phyloP scores from a whole-genome alignment of 2,329 filamentous ascomycete species.

The Dichotomopilus funicola region DNA sequence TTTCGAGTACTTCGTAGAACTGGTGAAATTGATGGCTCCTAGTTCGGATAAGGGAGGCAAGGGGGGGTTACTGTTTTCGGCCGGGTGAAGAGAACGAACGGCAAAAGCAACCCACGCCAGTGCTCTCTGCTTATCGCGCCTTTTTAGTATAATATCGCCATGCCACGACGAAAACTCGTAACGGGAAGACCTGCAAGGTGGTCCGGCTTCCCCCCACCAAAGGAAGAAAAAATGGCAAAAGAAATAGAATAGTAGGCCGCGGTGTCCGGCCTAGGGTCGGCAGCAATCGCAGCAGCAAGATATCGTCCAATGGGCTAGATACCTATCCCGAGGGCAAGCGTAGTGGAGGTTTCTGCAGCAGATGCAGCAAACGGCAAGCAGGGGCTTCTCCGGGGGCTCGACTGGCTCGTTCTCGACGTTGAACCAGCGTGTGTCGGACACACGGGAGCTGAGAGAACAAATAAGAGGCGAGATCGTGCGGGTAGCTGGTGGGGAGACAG shows the following conservation, averaged over 20 bases:
- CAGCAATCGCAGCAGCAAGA: neutral
- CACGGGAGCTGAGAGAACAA: no score
- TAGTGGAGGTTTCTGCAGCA: neutral
- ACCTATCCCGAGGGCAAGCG: neutral
- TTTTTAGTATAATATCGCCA: conserved; percentile 1
- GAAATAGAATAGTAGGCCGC: neutral
- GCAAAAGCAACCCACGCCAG: conserved; percentile 6
- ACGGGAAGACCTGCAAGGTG: neutral
- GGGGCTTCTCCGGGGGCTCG: neutral
- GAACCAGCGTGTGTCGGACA: neutral
- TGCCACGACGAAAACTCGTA: neutral
- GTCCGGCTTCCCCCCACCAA: neutral
- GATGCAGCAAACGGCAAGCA: conserved; percentile 3
- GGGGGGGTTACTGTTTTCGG: neutral
- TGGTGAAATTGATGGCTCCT: neutral
- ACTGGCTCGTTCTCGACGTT: neutral
- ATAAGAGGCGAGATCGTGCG: neutral
- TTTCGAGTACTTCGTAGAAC: neutral
- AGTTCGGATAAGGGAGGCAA: neutral
- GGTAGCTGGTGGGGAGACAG: neutral
- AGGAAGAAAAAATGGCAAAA: neutral
- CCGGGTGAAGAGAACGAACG: neutral
- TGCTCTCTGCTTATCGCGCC: conserved; percentile 5
- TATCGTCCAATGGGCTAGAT: neutral
- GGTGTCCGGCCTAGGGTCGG: neutral